Evolutionary conservation across 2,329 filamentous ascomycete species (phyloP).

Genomic region (Sporothrix phasma): DNA sequence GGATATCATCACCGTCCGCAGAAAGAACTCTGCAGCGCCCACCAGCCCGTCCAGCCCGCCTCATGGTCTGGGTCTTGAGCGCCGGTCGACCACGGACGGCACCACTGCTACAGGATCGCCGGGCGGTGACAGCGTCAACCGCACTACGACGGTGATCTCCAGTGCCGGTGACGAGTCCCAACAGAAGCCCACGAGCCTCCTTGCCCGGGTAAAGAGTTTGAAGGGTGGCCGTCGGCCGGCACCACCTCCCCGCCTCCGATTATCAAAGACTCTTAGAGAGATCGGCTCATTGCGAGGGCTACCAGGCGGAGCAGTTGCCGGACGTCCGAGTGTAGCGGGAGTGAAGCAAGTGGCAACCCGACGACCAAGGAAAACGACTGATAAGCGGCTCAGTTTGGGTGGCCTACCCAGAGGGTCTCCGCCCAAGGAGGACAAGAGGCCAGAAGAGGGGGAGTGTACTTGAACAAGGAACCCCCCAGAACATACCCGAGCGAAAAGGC

Average conservation of each 20-base stretch:
- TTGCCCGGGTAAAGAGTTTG: constrained; percentile 73
- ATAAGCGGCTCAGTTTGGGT: background rate
- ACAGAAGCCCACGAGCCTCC: constrained; percentile 43
- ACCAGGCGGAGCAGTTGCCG: background rate
- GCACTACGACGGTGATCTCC: background rate
- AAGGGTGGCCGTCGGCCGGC: constrained; percentile 54
- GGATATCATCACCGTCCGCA: constrained; percentile 37
- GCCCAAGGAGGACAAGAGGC: background rate
- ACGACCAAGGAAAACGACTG: background rate
- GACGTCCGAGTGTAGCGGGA: constrained; percentile 1
- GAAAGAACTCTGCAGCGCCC: constrained; percentile 21
- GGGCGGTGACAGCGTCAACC: background rate
- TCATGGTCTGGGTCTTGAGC: constrained; percentile 44
- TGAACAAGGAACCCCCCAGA: background rate
- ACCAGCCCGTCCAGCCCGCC: constrained; percentile 42
- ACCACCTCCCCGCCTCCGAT: constrained; percentile 19
- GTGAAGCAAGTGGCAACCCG: background rate
- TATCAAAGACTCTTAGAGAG: constrained; percentile 20
- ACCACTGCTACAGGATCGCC: constrained; percentile 19
- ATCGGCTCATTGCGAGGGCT: constrained; percentile 9
- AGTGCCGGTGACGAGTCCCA: constrained; percentile 28
- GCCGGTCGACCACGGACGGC: constrained; percentile 52
- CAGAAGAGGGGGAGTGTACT: background rate
- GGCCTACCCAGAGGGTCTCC: too few relatives aligned
- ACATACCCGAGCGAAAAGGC: constrained; percentile 9